Evolutionary conservation across 2,329 filamentous ascomycete genomes (phyloP).

Genomic region (Aspergillus fumigatiaffinis): DNA sequence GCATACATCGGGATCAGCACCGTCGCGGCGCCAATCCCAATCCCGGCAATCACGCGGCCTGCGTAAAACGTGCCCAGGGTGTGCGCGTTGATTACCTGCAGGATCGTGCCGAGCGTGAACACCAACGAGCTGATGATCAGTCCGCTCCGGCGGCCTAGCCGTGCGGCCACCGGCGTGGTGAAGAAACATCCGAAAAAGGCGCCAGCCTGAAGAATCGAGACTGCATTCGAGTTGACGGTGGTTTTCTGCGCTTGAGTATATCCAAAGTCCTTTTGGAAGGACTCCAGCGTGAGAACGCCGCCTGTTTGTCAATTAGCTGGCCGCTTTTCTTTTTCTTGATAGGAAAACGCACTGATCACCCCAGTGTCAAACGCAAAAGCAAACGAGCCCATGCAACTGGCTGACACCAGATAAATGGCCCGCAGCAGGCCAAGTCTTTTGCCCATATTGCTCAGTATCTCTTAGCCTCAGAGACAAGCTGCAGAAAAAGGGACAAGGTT

Average conservation of each 20-base stretch:
- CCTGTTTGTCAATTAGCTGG: slow-evolving; percentile 18
- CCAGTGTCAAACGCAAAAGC: slow-evolving; percentile 39
- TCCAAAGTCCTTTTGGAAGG: slow-evolving; percentile 41
- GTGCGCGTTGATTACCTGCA: slow-evolving; percentile 47
- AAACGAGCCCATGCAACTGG: slow-evolving; percentile 38
- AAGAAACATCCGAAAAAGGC: slow-evolving; percentile 51
- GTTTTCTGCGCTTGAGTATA: slow-evolving; percentile 36
- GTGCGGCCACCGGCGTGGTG: slow-evolving; percentile 44
- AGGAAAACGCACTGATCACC: slow-evolving; percentile 27
- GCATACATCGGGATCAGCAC: slow-evolving; percentile 40
- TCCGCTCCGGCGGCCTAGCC: slow-evolving; percentile 42
- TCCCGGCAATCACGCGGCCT: slow-evolving; percentile 43
- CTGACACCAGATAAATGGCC: slow-evolving; percentile 33
- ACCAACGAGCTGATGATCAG: slow-evolving; percentile 44
- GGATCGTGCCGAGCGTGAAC: slow-evolving; percentile 35
- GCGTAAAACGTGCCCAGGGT: slow-evolving; percentile 44
- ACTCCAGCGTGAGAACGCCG: slow-evolving; percentile 43
- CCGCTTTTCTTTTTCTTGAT: not conserved
- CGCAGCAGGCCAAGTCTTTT: slow-evolving; percentile 32
- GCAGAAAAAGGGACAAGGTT: not conserved
- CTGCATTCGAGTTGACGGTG: slow-evolving; percentile 44
- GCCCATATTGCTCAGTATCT: slow-evolving; percentile 26
- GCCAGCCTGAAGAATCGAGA: slow-evolving; percentile 48
- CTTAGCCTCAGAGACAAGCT: not conserved
- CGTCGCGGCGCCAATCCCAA: slow-evolving; percentile 45